These are phyloP conservation scores for Nakazawaea sp. DNA, from an alignment of 805 yeast species.

Conservation along the genomic window DNA sequence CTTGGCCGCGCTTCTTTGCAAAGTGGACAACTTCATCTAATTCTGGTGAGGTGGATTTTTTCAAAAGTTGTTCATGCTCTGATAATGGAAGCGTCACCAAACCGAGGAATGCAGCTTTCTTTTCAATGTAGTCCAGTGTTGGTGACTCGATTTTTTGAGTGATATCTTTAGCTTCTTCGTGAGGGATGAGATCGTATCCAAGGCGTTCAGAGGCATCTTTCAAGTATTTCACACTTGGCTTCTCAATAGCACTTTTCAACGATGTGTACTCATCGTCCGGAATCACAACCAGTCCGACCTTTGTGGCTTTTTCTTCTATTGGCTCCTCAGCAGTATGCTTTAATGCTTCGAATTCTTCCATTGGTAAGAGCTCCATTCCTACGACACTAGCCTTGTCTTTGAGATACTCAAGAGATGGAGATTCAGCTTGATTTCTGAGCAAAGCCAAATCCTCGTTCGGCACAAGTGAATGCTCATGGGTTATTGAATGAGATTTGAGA, in stretches of 20 bases:
- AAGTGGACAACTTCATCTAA: conserved; percentile 16
- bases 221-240: conserved; percentile 1
- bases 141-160: conserved; percentile 13
- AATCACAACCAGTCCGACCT: background rate
- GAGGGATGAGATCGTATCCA: conserved; percentile 21
- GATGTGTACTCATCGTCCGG: conserved; percentile 1
- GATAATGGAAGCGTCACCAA: conserved; percentile 14
- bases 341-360: background rate
- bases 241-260: conserved; percentile 1
- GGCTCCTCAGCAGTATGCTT: conserved; percentile 4
- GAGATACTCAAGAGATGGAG: conserved; percentile 11
- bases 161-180: conserved; percentile 14
- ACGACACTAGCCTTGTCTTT: conserved; percentile 12
- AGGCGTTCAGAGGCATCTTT: conserved; percentile 10
- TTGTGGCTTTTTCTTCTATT: conserved; percentile 7
- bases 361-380: conserved; percentile 5
- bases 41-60: conserved; percentile 9
- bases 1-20: conserved; percentile 12
- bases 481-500: conserved; percentile 4
- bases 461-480: background rate
- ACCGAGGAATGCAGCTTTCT: conserved; percentile 15
- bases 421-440: no score
- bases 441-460: background rate
- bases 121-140: conserved; percentile 15
- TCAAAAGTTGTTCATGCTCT: conserved; percentile 11